A percentile compares a stretch with the other conserved stretches of the same genome.
phyloP scores from a whole-genome alignment of 805 yeast species.

The Metschnikowia reukaufii region DNA sequence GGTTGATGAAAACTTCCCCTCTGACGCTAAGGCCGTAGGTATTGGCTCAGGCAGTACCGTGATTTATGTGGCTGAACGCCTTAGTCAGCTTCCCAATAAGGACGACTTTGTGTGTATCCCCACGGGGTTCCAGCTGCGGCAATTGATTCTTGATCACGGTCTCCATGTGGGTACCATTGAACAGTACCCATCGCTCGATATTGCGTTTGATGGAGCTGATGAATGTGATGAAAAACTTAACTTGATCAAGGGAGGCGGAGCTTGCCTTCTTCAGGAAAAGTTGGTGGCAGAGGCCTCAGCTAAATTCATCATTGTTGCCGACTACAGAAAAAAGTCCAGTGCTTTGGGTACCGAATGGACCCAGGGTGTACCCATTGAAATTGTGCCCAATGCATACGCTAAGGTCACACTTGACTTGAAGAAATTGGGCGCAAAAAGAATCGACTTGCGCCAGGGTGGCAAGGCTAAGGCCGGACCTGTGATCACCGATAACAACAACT shows the following conservation, averaged over 20 bases:
- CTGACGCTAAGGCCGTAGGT: constrained; percentile 73
- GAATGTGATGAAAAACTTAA: constrained; percentile 82
- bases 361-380: constrained; percentile 93
- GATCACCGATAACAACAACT: constrained; percentile 93
- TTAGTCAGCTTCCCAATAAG: constrained; percentile 66
- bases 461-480: constrained; percentile 96
- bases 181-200: constrained; percentile 77
- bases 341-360: constrained; percentile 79
- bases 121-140: constrained; percentile 94
- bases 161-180: constrained; percentile 78
- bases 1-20: constrained; percentile 80
- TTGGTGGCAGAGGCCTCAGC: constrained; percentile 80
- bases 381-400: constrained; percentile 84
- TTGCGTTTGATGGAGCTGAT: constrained; percentile 98
- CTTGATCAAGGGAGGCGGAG: constrained; percentile 98
- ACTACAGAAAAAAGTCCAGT: constrained; percentile 77
- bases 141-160: constrained; percentile 79
- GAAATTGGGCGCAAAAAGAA: constrained; percentile 60
- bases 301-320: constrained; percentile 86
- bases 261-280: constrained; percentile 95
- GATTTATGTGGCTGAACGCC: constrained; percentile 92
- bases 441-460: constrained; percentile 79
- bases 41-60: constrained; percentile 98
- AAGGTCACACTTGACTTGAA: constrained; percentile 67
- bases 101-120: constrained; percentile 75